A percentile compares a stretch with the other conserved stretches of the same genome.
Evolutionary conservation across 2,329 filamentous ascomycete species (phyloP).

Genomic region (Fusarium mexicanum): DNA sequence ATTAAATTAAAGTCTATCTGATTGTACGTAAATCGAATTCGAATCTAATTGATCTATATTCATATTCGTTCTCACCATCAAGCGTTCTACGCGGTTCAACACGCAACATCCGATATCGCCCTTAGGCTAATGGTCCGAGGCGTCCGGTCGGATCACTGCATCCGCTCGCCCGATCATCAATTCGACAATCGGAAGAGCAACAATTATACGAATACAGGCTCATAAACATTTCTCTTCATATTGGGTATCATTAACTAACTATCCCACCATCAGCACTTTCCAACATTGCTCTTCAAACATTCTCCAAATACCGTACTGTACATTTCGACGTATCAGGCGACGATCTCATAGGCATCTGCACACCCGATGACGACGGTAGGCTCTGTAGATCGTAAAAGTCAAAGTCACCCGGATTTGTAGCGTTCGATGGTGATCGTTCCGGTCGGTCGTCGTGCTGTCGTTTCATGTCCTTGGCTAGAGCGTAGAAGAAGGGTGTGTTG

Average conservation of each 20-base stretch:
- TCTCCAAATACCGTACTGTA: slow-evolving; percentile 1
- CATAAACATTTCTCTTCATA: not conserved
- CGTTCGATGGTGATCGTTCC: slow-evolving; percentile 17
- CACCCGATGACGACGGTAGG: slow-evolving; percentile 12
- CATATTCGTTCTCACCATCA: too few species aligned
- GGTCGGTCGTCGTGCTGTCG: slow-evolving; percentile 39
- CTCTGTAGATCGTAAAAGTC: slow-evolving; percentile 31
- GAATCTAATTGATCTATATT: not conserved
- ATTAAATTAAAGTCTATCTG: not conserved
- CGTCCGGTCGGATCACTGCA: not conserved
- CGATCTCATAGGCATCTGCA: not conserved
- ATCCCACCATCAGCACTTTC: not conserved
- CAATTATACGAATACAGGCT: not conserved
- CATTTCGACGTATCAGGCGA: slow-evolving; percentile 4
- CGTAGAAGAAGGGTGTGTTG: slow-evolving; percentile 46
- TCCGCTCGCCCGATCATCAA: not conserved
- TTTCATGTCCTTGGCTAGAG: slow-evolving; percentile 41
- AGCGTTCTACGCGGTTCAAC: too few species aligned
- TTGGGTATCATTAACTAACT: slow-evolving; percentile 18
- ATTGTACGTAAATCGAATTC: not conserved
- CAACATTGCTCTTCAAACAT: not conserved
- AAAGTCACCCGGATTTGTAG: slow-evolving; percentile 7
- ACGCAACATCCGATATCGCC: not conserved
- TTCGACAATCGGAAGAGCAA: not conserved
- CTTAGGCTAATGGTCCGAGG: not conserved